Base-by-base conservation (phyloP, 2,329 filamentous ascomycete genomes). In the Fusarium solani-melongenae region DNA sequence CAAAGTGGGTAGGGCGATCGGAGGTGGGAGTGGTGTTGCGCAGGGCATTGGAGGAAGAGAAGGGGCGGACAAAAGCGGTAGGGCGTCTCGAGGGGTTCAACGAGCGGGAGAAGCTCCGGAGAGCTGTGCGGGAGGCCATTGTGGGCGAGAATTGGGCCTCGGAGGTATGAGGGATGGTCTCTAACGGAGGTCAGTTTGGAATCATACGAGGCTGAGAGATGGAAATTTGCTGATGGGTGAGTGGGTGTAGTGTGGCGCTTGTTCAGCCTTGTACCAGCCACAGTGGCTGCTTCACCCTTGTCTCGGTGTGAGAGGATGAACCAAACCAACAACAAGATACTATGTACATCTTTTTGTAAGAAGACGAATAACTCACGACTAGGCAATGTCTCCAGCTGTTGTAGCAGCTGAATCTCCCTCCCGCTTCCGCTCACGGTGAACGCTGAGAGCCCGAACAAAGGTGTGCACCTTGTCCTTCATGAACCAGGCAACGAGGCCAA, bases 1-100 rank as follows among this genome's bases (percentile, higher is more conserved):
- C 95, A 82, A 98, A 98, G 84, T 98, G 95, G 58, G 95, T 98
- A 71, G 92, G 92, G 67, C 88, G 87, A 55, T 89, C 86, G 24
- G 81, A 72, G 6, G 80, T 79, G 39, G 81, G 70, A 41, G 76
- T 78, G 57, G 69, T 71, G 69, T 79, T 74, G 72, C 66, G 69
- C 58, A 77, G 77, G 56, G 69, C 51, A 60, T 76, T 75, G 69
- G 76, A 77, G 51, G 76, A 78, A 68, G 70, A 80, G 64, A 83
- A 80, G 27, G 78, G 62, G 14, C 81, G 81, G 10, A 58, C 38
- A 44, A 67, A 58, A n/a, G 67, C 65, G 38, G 62, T 34, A 44
- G 69, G 70, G 17, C 57, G 67, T 46, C 55, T 67, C 11, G 74
- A 72, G 34, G 67, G 58, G 12, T 74, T 73, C 10, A 78, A 33